phyloP scores from a whole-genome alignment of 1,139 yeast genomes.

The Hyphopichia khmerensis region DNA sequence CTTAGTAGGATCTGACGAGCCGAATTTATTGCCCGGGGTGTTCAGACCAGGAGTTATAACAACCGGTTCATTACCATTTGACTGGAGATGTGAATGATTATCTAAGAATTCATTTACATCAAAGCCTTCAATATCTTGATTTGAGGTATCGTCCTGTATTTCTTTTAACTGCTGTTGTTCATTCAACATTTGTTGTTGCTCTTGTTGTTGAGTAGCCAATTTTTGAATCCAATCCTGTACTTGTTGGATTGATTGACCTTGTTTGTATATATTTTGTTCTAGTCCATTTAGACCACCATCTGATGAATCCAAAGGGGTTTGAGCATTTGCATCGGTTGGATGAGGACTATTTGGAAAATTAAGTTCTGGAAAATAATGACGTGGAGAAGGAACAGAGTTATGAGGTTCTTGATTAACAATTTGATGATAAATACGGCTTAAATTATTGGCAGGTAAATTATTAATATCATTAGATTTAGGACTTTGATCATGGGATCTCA shows the following conservation, averaged over 20 bases:
- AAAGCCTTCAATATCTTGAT: slow-evolving; percentile 31
- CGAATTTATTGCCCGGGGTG: slow-evolving; percentile 8
- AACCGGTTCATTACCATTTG: slow-evolving; percentile 4
- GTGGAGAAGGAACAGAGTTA: slow-evolving; percentile 23
- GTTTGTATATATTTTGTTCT: slow-evolving; percentile 47
- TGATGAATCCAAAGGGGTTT: slow-evolving; percentile 11
- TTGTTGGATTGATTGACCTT: slow-evolving; percentile 56
- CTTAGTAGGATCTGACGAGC: slow-evolving; percentile 10
- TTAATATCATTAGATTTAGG: slow-evolving; percentile 11
- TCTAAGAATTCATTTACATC: slow-evolving; percentile 40
- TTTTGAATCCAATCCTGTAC: slow-evolving; percentile 60
- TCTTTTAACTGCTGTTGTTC: slow-evolving; percentile 11
- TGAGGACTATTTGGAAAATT: slow-evolving; percentile 17
- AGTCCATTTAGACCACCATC: slow-evolving; percentile 30
- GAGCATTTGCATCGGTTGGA: slow-evolving; percentile 10
- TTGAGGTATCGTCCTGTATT: background rate
- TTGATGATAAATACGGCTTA: slow-evolving; percentile 33
- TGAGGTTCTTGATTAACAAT: slow-evolving; percentile 24
- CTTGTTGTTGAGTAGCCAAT: slow-evolving; percentile 38
- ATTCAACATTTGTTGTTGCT: slow-evolving; percentile 23
- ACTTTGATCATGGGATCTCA: slow-evolving; percentile 28
- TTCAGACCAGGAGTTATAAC: slow-evolving; percentile 9
- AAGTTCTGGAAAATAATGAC: slow-evolving; percentile 34
- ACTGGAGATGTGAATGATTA: slow-evolving; percentile 6
- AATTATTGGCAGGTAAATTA: slow-evolving; percentile 13